Base-by-base conservation (phyloP, 129 eudicot genomes). In the Sambucus nigra region DNA sequence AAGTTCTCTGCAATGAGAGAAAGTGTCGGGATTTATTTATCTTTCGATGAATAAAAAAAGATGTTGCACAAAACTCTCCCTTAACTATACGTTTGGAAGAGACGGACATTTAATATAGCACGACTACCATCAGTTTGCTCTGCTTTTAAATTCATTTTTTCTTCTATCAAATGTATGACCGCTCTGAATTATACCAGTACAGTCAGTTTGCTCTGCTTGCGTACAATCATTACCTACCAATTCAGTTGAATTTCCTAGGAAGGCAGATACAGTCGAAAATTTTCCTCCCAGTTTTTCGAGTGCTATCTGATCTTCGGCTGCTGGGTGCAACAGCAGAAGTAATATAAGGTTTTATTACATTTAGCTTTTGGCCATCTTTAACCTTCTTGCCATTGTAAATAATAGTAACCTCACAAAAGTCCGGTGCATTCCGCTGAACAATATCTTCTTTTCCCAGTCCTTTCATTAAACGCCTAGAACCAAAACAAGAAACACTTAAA, bases 251-350 rank as follows among this genome's bases (percentile, higher is more conserved):
- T 38, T 78, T 78, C 41, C 66, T 41, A 0, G 93, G 62, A 58
- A 88, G 84, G 66, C 97, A 88, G 5, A 73, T 68, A 57, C 96
- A 87, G 56, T 83, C 83, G 20, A 74, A 72, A 66, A 80, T 71
- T 14, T 75, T 69, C 41, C 80, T 60, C 41, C 75, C 73, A 20
- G 60, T 29, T 24, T 51, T 57, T 11, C 38, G 63, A 47, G 57
- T 33, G 2, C 56, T 32, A 53, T 53, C 69, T 8, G 72, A 55
- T 55, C 65, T 71, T 18, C 50, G 57, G 26, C 46, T 71, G 58
- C 57, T 68, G 4, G 80, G 52, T 47, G 77, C 59, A 70, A 51
- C 55, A 5, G 51, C 56, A 2, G 80, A 45, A 57, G 58, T 55
- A 14, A 53, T 44, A n/a, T n/a, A n/a, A 20, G 52, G 32, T 19